Conservation (phyloP, 2,329 filamentous ascomycete species). For the Talaromyces albobiverticillius region DNA sequence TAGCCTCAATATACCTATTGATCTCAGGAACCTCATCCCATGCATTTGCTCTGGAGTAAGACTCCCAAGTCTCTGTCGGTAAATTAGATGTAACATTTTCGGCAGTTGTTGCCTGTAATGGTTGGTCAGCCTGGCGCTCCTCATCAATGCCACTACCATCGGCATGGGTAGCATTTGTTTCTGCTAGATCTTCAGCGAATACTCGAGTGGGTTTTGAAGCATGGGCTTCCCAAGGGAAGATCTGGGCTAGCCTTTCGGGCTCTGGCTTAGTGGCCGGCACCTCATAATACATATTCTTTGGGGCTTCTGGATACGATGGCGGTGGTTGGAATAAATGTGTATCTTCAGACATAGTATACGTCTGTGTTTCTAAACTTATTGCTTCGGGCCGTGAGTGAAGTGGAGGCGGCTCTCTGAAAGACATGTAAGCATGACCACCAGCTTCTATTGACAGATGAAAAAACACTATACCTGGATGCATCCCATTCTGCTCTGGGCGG, state of each 20-base stretch:
- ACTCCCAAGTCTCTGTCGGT: conserved; percentile 64
- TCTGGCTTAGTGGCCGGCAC: conserved; percentile 62
- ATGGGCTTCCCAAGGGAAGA: conserved; percentile 88
- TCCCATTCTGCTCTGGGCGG: conserved; percentile 63
- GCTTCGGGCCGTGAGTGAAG: conserved; percentile 76
- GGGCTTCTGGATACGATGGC: conserved; percentile 73
- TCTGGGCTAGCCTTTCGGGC: conserved; percentile 59
- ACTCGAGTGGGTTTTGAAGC: conserved; percentile 58
- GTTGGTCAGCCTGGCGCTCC: not conserved
- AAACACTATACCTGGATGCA: conserved; percentile 52
- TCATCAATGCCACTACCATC: not conserved
- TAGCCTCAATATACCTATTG: conserved; percentile 75
- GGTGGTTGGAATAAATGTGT: conserved; percentile 73
- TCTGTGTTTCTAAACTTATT: conserved; percentile 71
- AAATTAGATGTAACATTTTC: conserved; percentile 20
- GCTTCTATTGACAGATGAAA: not conserved
- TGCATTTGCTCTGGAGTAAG: conserved; percentile 72
- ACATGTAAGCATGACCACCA: conserved; percentile 20
- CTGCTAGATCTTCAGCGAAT: conserved; percentile 36
- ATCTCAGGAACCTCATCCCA: conserved; percentile 94
- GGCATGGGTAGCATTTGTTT: conserved; percentile 1
- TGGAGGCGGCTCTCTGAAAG: conserved; percentile 58
- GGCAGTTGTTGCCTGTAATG: not conserved
- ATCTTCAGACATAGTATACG: conserved; percentile 82
- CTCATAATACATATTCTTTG: conserved; percentile 84